Conservation (phyloP, 768 basidiomycete genomes). For the Leccinum sublutescens region DNA sequence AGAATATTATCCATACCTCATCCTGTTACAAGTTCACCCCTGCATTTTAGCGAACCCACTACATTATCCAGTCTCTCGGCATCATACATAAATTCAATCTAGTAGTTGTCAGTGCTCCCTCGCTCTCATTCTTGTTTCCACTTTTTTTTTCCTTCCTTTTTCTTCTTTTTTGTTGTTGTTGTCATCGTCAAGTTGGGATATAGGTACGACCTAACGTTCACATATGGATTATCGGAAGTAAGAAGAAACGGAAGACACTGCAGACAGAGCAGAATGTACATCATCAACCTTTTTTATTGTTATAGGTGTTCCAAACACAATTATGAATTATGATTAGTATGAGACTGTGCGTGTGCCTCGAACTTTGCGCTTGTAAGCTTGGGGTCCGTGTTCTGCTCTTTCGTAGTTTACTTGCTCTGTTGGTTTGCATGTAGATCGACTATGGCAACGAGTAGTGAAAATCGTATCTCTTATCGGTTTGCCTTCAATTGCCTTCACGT, state of each 20-base stretch:
- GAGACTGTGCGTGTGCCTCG: no score
- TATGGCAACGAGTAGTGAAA: neutral
- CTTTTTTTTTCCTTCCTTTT: neutral
- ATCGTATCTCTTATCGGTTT: neutral
- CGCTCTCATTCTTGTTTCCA: neutral
- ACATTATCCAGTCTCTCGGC: constrained; percentile 27
- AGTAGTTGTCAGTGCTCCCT: constrained; percentile 17
- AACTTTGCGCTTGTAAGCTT: neutral
- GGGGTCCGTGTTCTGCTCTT: neutral
- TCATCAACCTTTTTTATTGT: neutral
- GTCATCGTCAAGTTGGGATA: constrained; percentile 18
- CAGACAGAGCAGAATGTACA: constrained; percentile 6
- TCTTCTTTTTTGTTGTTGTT: neutral
- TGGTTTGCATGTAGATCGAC: no score
- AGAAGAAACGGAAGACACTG: constrained; percentile 9
- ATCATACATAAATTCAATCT: constrained; percentile 29
- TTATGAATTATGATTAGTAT: neutral
- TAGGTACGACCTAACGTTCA: constrained; percentile 10
- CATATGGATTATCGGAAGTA: constrained; percentile 10
- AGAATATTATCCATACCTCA: constrained; percentile 12
- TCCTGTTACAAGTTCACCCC: constrained; percentile 8
- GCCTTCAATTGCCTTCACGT: no score
- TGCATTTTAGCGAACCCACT: constrained; percentile 25
- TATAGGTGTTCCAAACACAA: neutral
- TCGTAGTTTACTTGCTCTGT: neutral